Base-by-base conservation (phyloP, 1,284 basidiomycete species). In the Trametes sp. region DNA sequence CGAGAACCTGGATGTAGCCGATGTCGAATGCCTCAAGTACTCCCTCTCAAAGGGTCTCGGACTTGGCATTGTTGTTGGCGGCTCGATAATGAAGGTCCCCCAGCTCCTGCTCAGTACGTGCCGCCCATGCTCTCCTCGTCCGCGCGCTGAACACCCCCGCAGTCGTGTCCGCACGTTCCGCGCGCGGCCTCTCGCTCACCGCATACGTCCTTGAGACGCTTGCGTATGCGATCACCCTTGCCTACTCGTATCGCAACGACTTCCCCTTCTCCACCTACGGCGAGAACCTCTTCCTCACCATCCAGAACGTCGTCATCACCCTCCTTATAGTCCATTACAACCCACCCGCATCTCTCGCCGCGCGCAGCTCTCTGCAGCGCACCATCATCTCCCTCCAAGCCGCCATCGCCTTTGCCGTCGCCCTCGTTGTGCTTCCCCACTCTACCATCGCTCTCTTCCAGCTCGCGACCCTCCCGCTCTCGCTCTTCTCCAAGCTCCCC, bases 241-340 rank as follows among this genome's bases (percentile, higher is more conserved):
- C 86, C n/a, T 98, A 98, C 78, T 91, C 94, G 4, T 88, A 87
- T 65, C 84, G 94, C 42, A 90, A 92, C 73, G 76, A 81, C 24
- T 96, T 96, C 75, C 95, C 96, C 0, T 96, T 98, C 82, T 95
- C 93, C 38, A 98, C 96, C 0, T 98, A 98, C 68, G 96, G 96
- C 72, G 95, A 97, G 76, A 96, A 95, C 80, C 75, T 94, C 64
- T 96, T 96, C 84, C 84, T 97, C 57, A 89, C 92, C 26, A 71
- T 94, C 49, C 94, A 96, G 75, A 95, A 96, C 78, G 81, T 89
- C 67, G 68, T 91, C 76, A 93, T 96, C 75, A 93, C 91, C 31
- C 80, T 93, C 68, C 87, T 95, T 72, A 95, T 96, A 74, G 82
- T 93, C 46, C 80, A 81, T 74, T 90, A 87, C 73, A 75, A 63